A percentile compares a stretch with the other conserved stretches of the same genome.
Conservation (phyloP, 441 rosid species). For the Mallotus japonicus region DNA sequence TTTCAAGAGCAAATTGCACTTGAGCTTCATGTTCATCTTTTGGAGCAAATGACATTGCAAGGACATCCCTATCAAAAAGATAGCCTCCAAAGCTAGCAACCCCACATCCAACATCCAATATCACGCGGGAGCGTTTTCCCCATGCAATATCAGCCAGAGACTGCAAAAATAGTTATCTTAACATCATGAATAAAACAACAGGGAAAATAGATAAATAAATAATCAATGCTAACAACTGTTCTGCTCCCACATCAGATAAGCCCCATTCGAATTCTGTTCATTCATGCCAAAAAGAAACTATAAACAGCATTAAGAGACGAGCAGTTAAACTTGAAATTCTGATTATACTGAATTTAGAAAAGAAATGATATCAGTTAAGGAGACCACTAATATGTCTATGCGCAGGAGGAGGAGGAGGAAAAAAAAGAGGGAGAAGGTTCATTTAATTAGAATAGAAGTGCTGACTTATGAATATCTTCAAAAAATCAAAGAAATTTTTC, state of each 20-base stretch:
- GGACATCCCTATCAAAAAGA: constrained; percentile 79
- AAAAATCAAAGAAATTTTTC: background rate
- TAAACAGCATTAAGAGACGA: background rate
- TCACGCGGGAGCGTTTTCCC: constrained; percentile 81
- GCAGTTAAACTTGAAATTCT: background rate
- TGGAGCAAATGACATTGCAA: constrained; percentile 94
- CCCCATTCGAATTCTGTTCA: background rate
- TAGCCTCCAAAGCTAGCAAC: constrained; percentile 97
- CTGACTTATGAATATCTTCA: background rate
- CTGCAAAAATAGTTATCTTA: constrained; percentile 39
- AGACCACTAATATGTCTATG: background rate
- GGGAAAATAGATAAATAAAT: background rate
- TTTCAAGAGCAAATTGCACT: constrained; percentile 92
- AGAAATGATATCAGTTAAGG: background rate
- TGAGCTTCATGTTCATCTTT: constrained; percentile 99
- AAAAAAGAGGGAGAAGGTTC: no score
- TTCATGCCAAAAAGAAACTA: background rate
- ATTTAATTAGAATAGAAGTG: background rate
- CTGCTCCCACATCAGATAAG: background rate
- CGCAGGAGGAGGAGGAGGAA: background rate
- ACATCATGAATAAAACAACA: constrained; percentile 4
- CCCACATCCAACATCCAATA: constrained; percentile 96
- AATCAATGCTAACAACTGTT: background rate
- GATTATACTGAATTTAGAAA: background rate
- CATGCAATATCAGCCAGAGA: constrained; percentile 79